Percentiles rank a stretch among this genome's conserved stretches.
Evolutionary conservation across 805 yeast species (phyloP).

Genomic region (Candida fluviatilis): DNA sequence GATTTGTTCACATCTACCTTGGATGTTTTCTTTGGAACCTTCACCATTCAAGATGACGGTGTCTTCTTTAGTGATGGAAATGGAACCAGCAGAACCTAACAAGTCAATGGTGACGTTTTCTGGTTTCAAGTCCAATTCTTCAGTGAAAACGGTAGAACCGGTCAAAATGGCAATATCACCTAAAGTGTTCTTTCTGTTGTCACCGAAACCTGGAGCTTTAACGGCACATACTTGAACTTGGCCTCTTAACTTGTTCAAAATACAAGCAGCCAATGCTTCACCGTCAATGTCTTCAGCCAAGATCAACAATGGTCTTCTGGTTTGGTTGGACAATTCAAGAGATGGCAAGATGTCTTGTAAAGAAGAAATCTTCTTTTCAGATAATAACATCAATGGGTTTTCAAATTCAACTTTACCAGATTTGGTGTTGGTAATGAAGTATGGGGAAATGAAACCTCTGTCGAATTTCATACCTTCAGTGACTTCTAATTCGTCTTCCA

Average conservation of each 20-base stretch:
- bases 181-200: conserved; percentile 92
- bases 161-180: conserved; percentile 94
- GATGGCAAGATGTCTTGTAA: conserved; percentile 92
- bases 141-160: conserved; percentile 90
- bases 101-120: conserved; percentile 88
- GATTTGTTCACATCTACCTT: conserved; percentile 90
- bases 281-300: conserved; percentile 96
- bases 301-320: conserved; percentile 88
- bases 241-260: conserved; percentile 94
- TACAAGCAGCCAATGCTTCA: conserved; percentile 97
- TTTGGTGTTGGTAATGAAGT: conserved; percentile 92
- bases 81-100: conserved; percentile 86
- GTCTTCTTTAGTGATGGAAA: conserved; percentile 93
- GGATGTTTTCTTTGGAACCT: conserved; percentile 77
- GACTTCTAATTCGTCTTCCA: conserved; percentile 93
- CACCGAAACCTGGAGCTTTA: conserved; percentile 99
- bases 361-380: conserved; percentile 86
- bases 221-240: conserved; percentile 97
- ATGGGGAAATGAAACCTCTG: conserved; percentile 95
- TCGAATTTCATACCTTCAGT: conserved; percentile 98
- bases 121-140: conserved; percentile 92
- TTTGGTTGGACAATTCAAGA: conserved; percentile 86
- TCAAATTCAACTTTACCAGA: conserved; percentile 91
- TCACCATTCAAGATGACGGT: conserved; percentile 91
- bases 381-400: conserved; percentile 81